Evolutionary conservation across 495 filamentous ascomycete species (phyloP).

Genomic region (Pseudevernia furfuracea): DNA sequence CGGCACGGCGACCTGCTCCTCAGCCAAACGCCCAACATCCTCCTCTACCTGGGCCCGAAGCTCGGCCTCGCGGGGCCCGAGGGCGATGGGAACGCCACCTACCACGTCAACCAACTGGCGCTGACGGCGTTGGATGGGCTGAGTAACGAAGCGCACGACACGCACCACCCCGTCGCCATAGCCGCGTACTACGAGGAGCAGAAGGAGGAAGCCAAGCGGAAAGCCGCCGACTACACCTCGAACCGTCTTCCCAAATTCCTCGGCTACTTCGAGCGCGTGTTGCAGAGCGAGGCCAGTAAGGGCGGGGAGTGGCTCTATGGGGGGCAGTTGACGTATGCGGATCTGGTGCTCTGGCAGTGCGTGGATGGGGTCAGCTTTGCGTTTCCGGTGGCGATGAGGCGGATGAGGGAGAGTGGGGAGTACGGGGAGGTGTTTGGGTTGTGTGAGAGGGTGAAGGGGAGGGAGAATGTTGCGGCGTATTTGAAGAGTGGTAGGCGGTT

Average conservation of each 20-base stretch:
- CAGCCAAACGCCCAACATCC: conserved; percentile 57
- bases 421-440: conserved; percentile 47
- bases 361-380: conserved; percentile 48
- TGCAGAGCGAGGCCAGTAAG: conserved; percentile 40
- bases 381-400: conserved; percentile 53
- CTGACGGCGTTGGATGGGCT: conserved; percentile 59
- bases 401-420: conserved; percentile 40
- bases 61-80: conserved; percentile 43
- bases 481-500: conserved; percentile 49
- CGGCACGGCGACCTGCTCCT: conserved; percentile 51
- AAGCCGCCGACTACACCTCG: conserved; percentile 44
- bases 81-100: conserved; percentile 39
- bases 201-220: conserved; percentile 48
- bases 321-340: conserved; percentile 53
- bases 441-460: conserved; percentile 47
- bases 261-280: conserved; percentile 54
- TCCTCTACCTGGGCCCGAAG: conserved; percentile 50
- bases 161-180: conserved; percentile 55
- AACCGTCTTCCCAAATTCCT: conserved; percentile 59
- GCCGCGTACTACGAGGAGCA: conserved; percentile 60
- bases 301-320: conserved; percentile 54
- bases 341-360: conserved; percentile 61
- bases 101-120: conserved; percentile 48
- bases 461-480: conserved; percentile 51
- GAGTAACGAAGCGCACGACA: conserved; percentile 58